Conservation (phyloP, 2,329 filamentous ascomycete species). For the Claviceps pazoutovae region DNA sequence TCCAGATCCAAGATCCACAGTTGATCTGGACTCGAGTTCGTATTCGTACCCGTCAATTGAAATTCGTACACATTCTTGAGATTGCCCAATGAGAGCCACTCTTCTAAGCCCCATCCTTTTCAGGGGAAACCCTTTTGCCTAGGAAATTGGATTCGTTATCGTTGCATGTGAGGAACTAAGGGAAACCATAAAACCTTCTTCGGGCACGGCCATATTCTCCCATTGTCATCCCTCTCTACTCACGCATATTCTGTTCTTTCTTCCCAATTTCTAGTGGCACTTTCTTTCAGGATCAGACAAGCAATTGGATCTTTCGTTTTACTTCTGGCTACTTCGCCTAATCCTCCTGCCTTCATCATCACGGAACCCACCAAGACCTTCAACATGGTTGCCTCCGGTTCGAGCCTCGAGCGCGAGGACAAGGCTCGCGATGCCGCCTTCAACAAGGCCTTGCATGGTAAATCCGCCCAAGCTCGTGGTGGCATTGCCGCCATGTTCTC, state of each 20-base stretch:
- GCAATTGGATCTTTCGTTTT: background rate
- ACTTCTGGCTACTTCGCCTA: background rate
- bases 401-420: slow-evolving; percentile 63
- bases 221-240: background rate
- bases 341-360: slow-evolving; percentile 1
- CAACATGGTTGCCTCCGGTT: slow-evolving; percentile 29
- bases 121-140: slow-evolving; percentile 4
- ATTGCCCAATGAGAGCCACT: slow-evolving; percentile 6
- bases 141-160: background rate
- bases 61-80: background rate
- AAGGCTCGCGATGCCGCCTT: slow-evolving; percentile 78
- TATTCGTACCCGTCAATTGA: slow-evolving; percentile 7
- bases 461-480: slow-evolving; percentile 52
- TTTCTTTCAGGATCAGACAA: too few species aligned
- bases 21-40: slow-evolving; percentile 5
- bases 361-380: slow-evolving; percentile 9
- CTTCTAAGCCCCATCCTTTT: background rate
- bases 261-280: background rate
- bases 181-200: slow-evolving; percentile 4
- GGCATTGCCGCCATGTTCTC: slow-evolving; percentile 72
- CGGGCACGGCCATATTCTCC: background rate
- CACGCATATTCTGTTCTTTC: slow-evolving; percentile 2
- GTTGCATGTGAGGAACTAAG: slow-evolving; percentile 1
- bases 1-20: too few species aligned
- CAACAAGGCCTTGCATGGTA: slow-evolving; percentile 75